Percentiles rank a stretch among this genome's conserved stretches.
phyloP scores from a whole-genome alignment of 345 rosid genomes.

The Limnanthes douglasii region DNA sequence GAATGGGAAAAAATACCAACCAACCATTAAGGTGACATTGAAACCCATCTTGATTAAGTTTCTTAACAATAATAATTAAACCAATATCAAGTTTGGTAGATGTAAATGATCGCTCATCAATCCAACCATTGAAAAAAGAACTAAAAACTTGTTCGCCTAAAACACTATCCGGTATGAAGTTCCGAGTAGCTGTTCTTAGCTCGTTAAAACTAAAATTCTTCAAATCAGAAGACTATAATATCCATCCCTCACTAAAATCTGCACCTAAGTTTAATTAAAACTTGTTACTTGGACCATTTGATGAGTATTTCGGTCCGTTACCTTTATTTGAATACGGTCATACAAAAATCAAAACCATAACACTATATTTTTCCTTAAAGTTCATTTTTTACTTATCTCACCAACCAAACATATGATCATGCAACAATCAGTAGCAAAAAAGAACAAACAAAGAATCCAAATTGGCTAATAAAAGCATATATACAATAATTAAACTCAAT shows the following conservation, averaged over 20 bases:
- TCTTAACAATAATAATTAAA: slow-evolving; percentile 73
- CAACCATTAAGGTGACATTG: slow-evolving; percentile 98
- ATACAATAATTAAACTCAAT: no score
- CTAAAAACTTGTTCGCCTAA: slow-evolving; percentile 96
- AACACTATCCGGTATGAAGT: slow-evolving; percentile 89
- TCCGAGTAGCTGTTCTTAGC: slow-evolving; percentile 64
- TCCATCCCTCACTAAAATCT: slow-evolving; percentile 98
- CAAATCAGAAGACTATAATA: slow-evolving; percentile 49
- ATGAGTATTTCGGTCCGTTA: no score
- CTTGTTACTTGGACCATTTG: no score
- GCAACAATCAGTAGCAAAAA: no score
- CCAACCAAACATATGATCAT: no score
- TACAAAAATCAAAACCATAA: no score
- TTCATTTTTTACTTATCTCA: no score
- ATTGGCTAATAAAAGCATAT: no score
- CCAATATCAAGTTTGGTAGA: slow-evolving; percentile 81
- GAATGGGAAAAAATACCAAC: slow-evolving; percentile 32
- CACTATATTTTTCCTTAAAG: no score
- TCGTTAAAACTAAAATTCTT: slow-evolving; percentile 61
- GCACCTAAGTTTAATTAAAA: no score
- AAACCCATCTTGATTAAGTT: slow-evolving; percentile 72
- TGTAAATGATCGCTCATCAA: slow-evolving; percentile 51
- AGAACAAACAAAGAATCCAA: no score
- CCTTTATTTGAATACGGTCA: no score
- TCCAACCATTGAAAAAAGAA: slow-evolving; percentile 93